A percentile compares a stretch with the other conserved stretches of the same genome.
phyloP scores from a whole-genome alignment of 306 rosid genomes.

The Gastrolobium villosum region DNA sequence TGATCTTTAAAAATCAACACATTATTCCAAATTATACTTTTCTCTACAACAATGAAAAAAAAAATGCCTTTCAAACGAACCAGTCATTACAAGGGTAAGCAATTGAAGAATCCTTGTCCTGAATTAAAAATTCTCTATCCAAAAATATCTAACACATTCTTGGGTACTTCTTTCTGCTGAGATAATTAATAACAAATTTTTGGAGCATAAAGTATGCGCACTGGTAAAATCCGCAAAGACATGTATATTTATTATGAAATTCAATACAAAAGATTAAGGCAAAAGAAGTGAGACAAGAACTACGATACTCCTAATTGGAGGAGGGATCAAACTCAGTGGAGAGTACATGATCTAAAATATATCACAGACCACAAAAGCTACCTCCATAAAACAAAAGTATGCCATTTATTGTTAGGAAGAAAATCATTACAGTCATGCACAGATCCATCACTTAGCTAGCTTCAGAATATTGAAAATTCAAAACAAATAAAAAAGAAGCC shows the following conservation, averaged over 20 bases:
- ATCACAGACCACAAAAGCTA: slow-evolving; percentile 26
- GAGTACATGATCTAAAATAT: background rate
- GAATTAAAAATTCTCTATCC: background rate
- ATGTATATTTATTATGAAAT: slow-evolving; percentile 11
- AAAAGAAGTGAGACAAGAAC: background rate
- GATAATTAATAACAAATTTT: slow-evolving; percentile 13
- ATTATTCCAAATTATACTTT: background rate
- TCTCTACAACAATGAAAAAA: background rate
- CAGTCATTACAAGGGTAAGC: background rate
- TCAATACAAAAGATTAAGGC: background rate
- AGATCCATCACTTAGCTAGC: background rate
- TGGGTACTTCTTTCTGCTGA: slow-evolving; percentile 9
- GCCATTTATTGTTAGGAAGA: background rate
- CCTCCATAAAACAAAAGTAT: background rate
- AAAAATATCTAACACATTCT: slow-evolving; percentile 10
- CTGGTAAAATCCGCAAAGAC: background rate
- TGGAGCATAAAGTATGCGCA: background rate
- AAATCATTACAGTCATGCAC: too few species aligned
- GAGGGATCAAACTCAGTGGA: slow-evolving; percentile 5
- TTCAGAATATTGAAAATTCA: background rate
- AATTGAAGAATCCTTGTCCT: slow-evolving; percentile 21
- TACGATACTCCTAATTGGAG: background rate
- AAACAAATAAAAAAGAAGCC: slow-evolving; percentile 15
- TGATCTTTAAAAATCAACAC: slow-evolving; percentile 1
- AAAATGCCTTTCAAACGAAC: background rate